A percentile compares a stretch with the other conserved stretches of the same genome.
phyloP scores from a whole-genome alignment of 2,329 filamentous ascomycete genomes.

The Scolecobasidium constrictum region DNA sequence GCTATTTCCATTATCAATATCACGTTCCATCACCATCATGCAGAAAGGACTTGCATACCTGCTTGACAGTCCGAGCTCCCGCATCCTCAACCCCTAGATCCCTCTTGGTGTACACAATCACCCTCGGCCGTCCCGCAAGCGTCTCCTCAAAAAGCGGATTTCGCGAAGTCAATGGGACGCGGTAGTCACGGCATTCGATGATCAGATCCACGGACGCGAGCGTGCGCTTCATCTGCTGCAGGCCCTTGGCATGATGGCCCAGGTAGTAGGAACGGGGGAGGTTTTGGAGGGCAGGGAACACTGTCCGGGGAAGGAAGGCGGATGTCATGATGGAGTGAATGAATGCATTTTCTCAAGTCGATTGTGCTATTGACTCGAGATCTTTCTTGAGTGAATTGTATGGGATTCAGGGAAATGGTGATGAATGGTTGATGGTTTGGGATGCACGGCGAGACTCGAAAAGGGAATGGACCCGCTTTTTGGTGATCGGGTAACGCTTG shows the following conservation, averaged over 20 bases:
- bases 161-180: constrained; percentile 76
- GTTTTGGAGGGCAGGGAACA: constrained; percentile 61
- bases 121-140: constrained; percentile 58
- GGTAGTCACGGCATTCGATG: constrained; percentile 89
- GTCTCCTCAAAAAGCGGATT: constrained; percentile 81
- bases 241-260: constrained; percentile 77
- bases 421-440: too few species aligned
- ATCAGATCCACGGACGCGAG: constrained; percentile 76
- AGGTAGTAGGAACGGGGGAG: constrained; percentile 88
- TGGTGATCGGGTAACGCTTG: too few species aligned
- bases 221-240: constrained; percentile 70
- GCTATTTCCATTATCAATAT: too few species aligned
- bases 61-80: too few species aligned
- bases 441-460: too few species aligned
- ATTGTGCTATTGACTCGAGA: too few species aligned
- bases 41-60: too few species aligned
- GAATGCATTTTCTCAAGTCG: too few species aligned
- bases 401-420: too few species aligned
- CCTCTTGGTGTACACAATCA: constrained; percentile 85
- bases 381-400: too few species aligned
- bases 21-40: too few species aligned
- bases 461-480: too few species aligned
- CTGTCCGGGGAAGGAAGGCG: constrained; percentile 60
- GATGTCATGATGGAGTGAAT: constrained; percentile 18
- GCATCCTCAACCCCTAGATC: constrained; percentile 71